Evolutionary conservation across 208 protist species (phyloP).

Genomic region (Ichthyophonus hoferi): DNA sequence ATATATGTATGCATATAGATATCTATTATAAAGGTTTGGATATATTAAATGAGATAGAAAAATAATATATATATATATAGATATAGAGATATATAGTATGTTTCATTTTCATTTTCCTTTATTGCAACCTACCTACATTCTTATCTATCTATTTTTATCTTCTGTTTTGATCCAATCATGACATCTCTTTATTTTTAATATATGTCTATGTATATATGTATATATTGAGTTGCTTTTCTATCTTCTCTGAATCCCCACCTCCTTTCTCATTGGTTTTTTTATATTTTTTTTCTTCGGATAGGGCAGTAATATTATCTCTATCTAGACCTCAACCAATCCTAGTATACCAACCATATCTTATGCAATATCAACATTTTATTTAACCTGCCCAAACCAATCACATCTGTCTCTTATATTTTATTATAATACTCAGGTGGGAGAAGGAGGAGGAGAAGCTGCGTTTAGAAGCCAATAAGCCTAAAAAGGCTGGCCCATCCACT

Average conservation of each 20-base stretch:
- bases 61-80: conserved; percentile 6
- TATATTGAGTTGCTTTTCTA: neutral
- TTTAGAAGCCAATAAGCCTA: neutral
- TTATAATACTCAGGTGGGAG: neutral
- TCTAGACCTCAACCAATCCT: too few relatives aligned
- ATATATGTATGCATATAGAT: neutral
- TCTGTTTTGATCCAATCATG: too few relatives aligned
- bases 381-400: neutral
- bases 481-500: neutral
- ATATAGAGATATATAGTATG: too few relatives aligned
- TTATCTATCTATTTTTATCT: too few relatives aligned
- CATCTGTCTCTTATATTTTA: neutral
- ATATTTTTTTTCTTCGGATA: too few relatives aligned
- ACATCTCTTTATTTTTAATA: too few relatives aligned
- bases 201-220: neutral
- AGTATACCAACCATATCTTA: too few relatives aligned
- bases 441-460: conserved; percentile 13
- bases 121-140: too few relatives aligned
- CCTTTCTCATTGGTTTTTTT: too few relatives aligned
- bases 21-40: neutral
- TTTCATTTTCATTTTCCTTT: too few relatives aligned
- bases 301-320: too few relatives aligned
- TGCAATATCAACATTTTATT: neutral
- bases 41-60: neutral
- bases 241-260: too few relatives aligned